Percentiles rank a stretch among this genome's conserved stretches.
Conservation (phyloP, 306 rosid species). For the Cucurbita moschata region DNA sequence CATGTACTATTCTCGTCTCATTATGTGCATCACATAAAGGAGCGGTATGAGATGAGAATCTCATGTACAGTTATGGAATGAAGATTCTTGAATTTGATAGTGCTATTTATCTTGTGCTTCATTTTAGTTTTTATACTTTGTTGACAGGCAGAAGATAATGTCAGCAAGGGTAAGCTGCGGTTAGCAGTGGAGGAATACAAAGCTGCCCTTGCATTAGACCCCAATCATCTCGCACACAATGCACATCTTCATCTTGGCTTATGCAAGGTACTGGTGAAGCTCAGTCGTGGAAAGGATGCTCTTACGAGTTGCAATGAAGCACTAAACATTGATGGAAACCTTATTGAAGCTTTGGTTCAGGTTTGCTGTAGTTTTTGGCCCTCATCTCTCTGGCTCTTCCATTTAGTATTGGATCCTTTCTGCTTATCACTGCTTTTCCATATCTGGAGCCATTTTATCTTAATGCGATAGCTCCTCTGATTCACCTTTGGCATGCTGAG, state of each 20-base stretch:
- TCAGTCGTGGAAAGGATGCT: constrained; percentile 96
- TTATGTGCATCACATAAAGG: no score
- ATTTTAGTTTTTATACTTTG: constrained; percentile 5
- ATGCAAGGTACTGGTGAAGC: constrained; percentile 81
- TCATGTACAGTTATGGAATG: no score
- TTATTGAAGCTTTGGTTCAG: constrained; percentile 90
- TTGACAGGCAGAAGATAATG: constrained; percentile 87
- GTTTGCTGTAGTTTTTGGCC: constrained; percentile 15
- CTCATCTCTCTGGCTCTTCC: not conserved
- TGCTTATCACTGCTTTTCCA: not conserved
- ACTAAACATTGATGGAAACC: constrained; percentile 57
- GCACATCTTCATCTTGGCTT: constrained; percentile 86
- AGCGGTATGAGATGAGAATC: no score
- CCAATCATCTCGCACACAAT: constrained; percentile 72
- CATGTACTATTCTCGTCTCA: no score
- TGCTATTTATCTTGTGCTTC: constrained; percentile 1
- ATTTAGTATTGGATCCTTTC: not conserved
- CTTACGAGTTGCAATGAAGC: constrained; percentile 71
- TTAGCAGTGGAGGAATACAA: constrained; percentile 78
- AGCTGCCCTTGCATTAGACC: constrained; percentile 73
- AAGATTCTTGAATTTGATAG: not conserved
- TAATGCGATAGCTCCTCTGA: not conserved
- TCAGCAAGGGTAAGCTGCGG: constrained; percentile 72
- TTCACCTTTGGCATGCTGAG: not conserved
- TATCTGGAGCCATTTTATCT: not conserved